Base-by-base conservation (phyloP, 2,329 filamentous ascomycete genomes). In the Colletotrichum godetiae region DNA sequence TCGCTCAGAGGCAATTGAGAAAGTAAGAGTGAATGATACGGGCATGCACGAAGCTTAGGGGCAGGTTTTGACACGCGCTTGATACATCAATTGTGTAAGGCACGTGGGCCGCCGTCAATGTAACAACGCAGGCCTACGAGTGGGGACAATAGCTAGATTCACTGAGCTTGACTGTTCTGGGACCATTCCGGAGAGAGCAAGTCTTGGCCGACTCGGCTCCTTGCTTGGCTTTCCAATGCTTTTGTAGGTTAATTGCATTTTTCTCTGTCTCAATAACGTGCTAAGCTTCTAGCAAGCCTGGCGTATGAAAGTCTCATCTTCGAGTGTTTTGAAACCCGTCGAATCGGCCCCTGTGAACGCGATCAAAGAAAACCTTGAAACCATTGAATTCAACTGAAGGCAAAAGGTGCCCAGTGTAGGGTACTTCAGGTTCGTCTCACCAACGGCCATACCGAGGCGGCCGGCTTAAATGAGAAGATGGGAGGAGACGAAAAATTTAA, bases 401-500 rank as follows among this genome's bases (percentile, higher is more conserved):
- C 46, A 60, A 56, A 42, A 35, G 42, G 56, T 52, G 35, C 22
- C 31, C 35, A 27, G 37, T 27, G 55, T 42, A 19, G 42, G 22
- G 55, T 61, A 65, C 49, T 10, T 52, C n/a, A 65, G 24, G 70
- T 73, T 73, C 67, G 56, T 73, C 70, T 55, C 60, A 70, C 35
- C 37, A 27, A 49, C 29, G 49, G 60, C 27, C 24, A 15, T 12
- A 22, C 29, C 5, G 27, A 46, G 27, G 31, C 10, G 53, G 35
- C 42, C 31, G 55, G 5, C 33, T 29, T n/a, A n/a, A 19, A 22
- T 22, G 27, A 24, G 22, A 6, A 56, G 6, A 58, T 5, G 29
- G 13, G 7, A 52, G 35, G 1, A 49, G 58, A 24, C n/a, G 8
- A n/a, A 57, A 19, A 27, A n/a, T 15, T 19, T 8, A 64, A 58